Base-by-base conservation (phyloP, 176 grass and related monocot species). In the Ensete glaucum region DNA sequence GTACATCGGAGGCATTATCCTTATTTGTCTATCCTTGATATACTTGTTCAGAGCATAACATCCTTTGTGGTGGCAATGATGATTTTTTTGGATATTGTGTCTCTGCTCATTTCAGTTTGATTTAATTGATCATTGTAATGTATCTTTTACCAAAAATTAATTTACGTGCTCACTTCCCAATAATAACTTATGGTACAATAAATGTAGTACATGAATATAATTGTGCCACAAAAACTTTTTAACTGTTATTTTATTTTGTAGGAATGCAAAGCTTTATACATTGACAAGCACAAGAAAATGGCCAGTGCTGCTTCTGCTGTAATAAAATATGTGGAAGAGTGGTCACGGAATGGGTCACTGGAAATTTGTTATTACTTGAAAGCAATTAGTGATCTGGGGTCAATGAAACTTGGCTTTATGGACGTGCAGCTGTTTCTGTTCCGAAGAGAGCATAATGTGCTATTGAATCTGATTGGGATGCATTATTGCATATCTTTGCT, bases 371-470 rank as follows among this genome's bases (percentile, higher is more conserved):
- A 79, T 69, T 88, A 88, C 75, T 29, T 86, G 76, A 92, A 92
- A 82, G 83, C 86, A 64, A 71, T 92, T 59, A 49, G 75, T 77
- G 78, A 82, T 80, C 67, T 92, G 67, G 67, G 68, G 26, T 77
- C 51, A 9, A 79, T 88, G 53, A 73, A 86, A 69, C 71, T 92
- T 74, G 81, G 86, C 17, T 88, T 92, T 63, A 75, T 66, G 0
- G 84, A 88, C 82, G 83, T 82, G 27, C 89, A 82, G 19, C 81
- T 92, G 72, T 86, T 92, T 70, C 85, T 92, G 12, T 83, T 88
- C 29, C 78, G 86, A 72, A 92, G 75, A 71, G 86, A 84, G 68
- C 78, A 69, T 24, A 86, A 64, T 74, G 86, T 75, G 2, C 85
- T 92, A 29, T 52, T 88, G 67, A 92, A 92, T 70, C 79, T 86